These are phyloP conservation scores for Metarhizium album DNA, from an alignment of 2,329 filamentous ascomycete genomes.

Conservation along the genomic window DNA sequence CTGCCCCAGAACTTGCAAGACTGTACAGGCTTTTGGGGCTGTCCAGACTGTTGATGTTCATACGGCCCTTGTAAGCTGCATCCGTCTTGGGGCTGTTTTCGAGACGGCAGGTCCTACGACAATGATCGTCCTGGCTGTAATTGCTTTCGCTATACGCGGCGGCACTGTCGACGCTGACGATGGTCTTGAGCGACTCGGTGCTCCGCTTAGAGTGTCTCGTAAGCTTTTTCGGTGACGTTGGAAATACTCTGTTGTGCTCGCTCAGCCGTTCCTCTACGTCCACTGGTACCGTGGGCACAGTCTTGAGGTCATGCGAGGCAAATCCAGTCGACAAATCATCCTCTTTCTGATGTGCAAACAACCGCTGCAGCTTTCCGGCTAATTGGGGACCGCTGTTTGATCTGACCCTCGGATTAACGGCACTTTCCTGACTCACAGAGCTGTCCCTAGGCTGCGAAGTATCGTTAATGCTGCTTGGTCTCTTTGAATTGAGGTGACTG, in stretches of 20 bases:
- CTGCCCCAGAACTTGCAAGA: not conserved
- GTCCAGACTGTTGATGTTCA: slow-evolving; percentile 4
- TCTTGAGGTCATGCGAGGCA: slow-evolving; percentile 6
- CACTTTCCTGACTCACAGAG: not conserved
- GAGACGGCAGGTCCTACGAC: not conserved
- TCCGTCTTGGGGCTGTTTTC: not conserved
- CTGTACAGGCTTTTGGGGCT: not conserved
- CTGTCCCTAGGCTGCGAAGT: not conserved
- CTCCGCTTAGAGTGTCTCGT: slow-evolving; percentile 29
- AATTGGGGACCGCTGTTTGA: slow-evolving; percentile 12
- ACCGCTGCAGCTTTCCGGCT: slow-evolving; percentile 9
- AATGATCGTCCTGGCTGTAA: not conserved
- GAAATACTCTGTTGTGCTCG: slow-evolving; percentile 22
- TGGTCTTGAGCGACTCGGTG: slow-evolving; percentile 37
- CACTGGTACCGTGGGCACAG: slow-evolving; percentile 25
- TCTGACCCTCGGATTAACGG: slow-evolving; percentile 9
- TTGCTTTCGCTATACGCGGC: slow-evolving; percentile 1
- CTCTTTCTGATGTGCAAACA: not conserved
- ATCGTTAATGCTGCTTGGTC: not conserved
- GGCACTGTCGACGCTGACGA: slow-evolving; percentile 38
- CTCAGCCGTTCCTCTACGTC: slow-evolving; percentile 25
- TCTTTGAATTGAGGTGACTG: not conserved
- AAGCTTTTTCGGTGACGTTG: slow-evolving; percentile 25
- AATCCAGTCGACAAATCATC: not conserved
- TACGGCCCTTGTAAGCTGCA: not conserved